These are phyloP conservation scores for Colletotrichum sp. DNA, from an alignment of 2,329 filamentous ascomycete species.

Conservation along the genomic window DNA sequence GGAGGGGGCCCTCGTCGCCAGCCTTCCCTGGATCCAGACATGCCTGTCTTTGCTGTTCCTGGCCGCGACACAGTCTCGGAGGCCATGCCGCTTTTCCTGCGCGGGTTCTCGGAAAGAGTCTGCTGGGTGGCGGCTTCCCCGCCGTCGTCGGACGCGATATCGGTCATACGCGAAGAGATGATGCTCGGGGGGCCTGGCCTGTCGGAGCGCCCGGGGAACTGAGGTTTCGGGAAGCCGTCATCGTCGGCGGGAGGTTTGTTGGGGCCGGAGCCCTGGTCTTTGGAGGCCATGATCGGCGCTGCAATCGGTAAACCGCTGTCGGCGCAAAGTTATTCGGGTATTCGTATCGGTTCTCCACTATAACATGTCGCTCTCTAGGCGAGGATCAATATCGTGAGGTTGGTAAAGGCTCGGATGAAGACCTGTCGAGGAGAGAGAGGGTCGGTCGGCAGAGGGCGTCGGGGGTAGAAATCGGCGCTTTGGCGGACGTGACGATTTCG, in stretches of 20 bases:
- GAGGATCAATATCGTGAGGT: not conserved
- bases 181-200: constrained; percentile 63
- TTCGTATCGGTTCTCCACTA: not conserved
- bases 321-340: not conserved
- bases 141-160: constrained; percentile 64
- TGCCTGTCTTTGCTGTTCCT: constrained; percentile 57
- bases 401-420: not conserved
- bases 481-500: not conserved
- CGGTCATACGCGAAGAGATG: constrained; percentile 76
- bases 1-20: constrained; percentile 55
- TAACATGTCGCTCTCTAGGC: constrained; percentile 6
- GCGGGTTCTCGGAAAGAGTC: constrained; percentile 31
- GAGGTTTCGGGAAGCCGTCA: constrained; percentile 41
- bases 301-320: not conserved
- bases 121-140: constrained; percentile 41
- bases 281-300: constrained; percentile 39
- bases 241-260: constrained; percentile 41
- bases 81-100: constrained; percentile 25
- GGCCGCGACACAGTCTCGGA: constrained; percentile 56
- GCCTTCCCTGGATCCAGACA: constrained; percentile 26
- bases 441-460: not conserved
- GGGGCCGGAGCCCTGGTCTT: constrained; percentile 37
- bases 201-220: constrained; percentile 43
- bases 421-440: not conserved
- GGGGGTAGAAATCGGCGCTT: constrained; percentile 4